A percentile compares a stretch with the other conserved stretches of the same genome.
These are phyloP conservation scores for Salix dunnii DNA, from an alignment of 345 rosid genomes.

Conservation along the genomic window DNA sequence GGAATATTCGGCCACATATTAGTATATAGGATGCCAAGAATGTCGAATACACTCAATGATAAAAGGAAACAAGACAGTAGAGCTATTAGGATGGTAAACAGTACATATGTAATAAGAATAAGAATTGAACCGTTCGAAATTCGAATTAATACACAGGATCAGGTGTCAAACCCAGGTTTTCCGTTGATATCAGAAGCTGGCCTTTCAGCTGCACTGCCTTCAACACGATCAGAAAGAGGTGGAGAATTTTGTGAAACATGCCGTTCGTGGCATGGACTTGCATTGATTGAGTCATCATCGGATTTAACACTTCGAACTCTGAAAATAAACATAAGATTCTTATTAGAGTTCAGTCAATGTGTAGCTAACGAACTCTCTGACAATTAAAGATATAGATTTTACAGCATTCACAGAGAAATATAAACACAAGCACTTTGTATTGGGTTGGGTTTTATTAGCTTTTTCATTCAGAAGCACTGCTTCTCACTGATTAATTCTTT, in stretches of 20 bases:
- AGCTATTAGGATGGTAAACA: not conserved
- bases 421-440: not conserved
- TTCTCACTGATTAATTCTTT: not conserved
- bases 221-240: slow-evolving; percentile 33
- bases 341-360: slow-evolving; percentile 9
- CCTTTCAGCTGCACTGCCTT: slow-evolving; percentile 38
- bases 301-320: slow-evolving; percentile 49
- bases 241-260: slow-evolving; percentile 32
- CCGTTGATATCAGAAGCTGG: slow-evolving; percentile 37
- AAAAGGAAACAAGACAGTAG: not conserved
- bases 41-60: not conserved
- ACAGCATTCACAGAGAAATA: not conserved
- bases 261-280: slow-evolving; percentile 49
- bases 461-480: slow-evolving; percentile 12
- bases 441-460: not conserved
- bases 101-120: not conserved
- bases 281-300: slow-evolving; percentile 64
- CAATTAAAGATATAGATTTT: slow-evolving; percentile 3
- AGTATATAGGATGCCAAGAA: not conserved
- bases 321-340: slow-evolving; percentile 19
- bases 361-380: slow-evolving; percentile 13
- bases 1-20: not conserved
- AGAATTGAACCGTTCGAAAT: not conserved
- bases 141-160: slow-evolving; percentile 5
- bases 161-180: slow-evolving; percentile 51